Evolutionary conservation across 2,329 filamentous ascomycete genomes (phyloP).

Genomic region (Ascochyta viciae-villosae): DNA sequence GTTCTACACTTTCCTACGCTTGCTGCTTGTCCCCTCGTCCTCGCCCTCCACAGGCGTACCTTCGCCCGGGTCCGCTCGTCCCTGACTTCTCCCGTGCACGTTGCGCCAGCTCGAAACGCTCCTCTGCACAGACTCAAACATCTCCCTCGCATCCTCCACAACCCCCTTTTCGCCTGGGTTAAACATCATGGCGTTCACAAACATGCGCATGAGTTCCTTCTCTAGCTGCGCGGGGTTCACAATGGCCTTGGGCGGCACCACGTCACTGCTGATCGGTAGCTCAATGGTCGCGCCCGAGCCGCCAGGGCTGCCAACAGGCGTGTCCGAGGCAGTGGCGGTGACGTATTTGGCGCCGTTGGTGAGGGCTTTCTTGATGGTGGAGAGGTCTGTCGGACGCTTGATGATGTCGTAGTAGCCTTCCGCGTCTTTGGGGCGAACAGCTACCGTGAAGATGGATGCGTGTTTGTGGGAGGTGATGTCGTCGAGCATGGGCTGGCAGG

Average conservation of each 20-base stretch:
- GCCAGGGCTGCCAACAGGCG: conserved; percentile 66
- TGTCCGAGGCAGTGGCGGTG: conserved; percentile 56
- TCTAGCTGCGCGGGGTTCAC: conserved; percentile 94
- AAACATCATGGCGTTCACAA: conserved; percentile 98
- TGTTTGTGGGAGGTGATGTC: conserved; percentile 61
- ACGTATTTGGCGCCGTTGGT: conserved; percentile 66
- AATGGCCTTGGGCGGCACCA: conserved; percentile 85
- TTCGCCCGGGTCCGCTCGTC: conserved; percentile 34
- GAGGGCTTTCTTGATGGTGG: conserved; percentile 59
- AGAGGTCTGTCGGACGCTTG: conserved; percentile 59
- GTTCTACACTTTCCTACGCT: conserved; percentile 41
- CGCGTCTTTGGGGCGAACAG: conserved; percentile 58
- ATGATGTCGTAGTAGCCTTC: conserved; percentile 61
- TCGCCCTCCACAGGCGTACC: conserved; percentile 42
- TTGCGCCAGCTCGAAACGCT: conserved; percentile 77
- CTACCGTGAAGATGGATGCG: conserved; percentile 58
- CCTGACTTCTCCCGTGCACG: conserved; percentile 60
- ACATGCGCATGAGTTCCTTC: conserved; percentile 94
- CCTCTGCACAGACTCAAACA: conserved; percentile 88
- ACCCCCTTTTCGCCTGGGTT: conserved; percentile 91
- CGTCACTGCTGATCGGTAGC: conserved; percentile 74
- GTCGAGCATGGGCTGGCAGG: conserved; percentile 58
- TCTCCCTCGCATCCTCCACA: conserved; percentile 84
- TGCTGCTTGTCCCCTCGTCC: conserved; percentile 29
- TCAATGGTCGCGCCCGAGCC: conserved; percentile 55